Conservation (phyloP, 2,329 filamentous ascomycete genomes). For the Calonectria pseudoturangicola region DNA sequence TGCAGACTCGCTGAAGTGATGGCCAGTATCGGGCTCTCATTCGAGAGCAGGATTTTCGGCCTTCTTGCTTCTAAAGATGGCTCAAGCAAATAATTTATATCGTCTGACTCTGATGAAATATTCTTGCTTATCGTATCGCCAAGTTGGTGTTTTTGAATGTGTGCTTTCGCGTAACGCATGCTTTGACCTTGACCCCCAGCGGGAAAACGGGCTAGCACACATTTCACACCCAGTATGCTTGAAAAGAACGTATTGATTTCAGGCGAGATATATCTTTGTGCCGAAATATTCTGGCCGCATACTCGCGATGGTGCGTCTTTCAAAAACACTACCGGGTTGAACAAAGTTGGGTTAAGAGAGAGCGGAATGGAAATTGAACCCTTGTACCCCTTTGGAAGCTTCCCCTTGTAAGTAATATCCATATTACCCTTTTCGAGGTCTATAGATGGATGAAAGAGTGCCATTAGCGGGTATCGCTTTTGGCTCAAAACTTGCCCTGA, state of each 20-base stretch:
- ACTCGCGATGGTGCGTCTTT: conserved; percentile 75
- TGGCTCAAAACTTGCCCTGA: conserved; percentile 91
- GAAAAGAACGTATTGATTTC: conserved; percentile 87
- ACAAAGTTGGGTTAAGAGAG: conserved; percentile 78
- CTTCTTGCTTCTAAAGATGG: conserved; percentile 58
- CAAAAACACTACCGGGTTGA: conserved; percentile 63
- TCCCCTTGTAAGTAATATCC: conserved; percentile 72
- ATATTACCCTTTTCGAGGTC: conserved; percentile 82
- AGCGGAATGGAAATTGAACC: conserved; percentile 74
- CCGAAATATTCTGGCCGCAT: conserved; percentile 86
- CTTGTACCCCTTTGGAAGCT: conserved; percentile 47
- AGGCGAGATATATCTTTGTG: conserved; percentile 80
- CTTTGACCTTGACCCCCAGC: conserved; percentile 75
- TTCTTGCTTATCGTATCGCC: neutral
- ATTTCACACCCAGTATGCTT: conserved; percentile 83
- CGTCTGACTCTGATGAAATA: neutral
- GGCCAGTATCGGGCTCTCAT: conserved; percentile 94
- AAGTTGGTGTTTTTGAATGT: conserved; percentile 76
- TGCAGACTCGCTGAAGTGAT: conserved; percentile 88
- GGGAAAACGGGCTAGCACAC: conserved; percentile 89
- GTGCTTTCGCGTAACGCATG: conserved; percentile 82
- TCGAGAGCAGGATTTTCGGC: conserved; percentile 84
- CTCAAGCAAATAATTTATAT: neutral
- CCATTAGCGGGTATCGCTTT: conserved; percentile 92
- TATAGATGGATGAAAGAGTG: conserved; percentile 83